Conservation (phyloP, 2,329 filamentous ascomycete species). For the Sporothrix euskadiensis region DNA sequence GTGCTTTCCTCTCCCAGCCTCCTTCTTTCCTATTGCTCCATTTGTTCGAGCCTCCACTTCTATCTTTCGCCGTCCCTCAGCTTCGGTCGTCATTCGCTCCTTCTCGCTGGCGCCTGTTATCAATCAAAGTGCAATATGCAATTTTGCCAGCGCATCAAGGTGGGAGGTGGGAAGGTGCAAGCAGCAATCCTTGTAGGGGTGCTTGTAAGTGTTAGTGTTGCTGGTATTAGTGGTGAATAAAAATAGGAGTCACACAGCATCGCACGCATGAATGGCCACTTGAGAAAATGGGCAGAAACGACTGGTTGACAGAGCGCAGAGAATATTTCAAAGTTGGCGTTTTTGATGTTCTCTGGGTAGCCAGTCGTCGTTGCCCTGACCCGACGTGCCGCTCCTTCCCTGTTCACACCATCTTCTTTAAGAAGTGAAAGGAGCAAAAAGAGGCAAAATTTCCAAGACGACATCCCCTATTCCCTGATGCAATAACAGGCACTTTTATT, state of each 20-base stretch:
- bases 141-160: conserved; percentile 24
- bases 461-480: not conserved
- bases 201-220: not conserved
- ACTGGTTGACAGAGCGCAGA: not conserved
- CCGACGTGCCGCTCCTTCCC: conserved; percentile 16
- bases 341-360: not conserved
- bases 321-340: not conserved
- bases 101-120: not conserved
- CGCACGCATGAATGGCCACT: not conserved
- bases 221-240: not conserved
- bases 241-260: not conserved
- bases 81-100: not conserved
- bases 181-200: not conserved
- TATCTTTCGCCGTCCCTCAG: not conserved
- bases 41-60: not conserved
- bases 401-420: conserved; percentile 3
- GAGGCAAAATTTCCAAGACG: not conserved
- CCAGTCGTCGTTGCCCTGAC: conserved; percentile 9
- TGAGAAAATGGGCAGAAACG: not conserved
- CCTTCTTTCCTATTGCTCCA: not conserved
- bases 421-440: not conserved
- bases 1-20: conserved; percentile 16
- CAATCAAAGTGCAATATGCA: conserved; percentile 14
- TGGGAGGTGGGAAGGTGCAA: not conserved
- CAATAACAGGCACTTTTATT: conserved; percentile 6